A percentile compares a stretch with the other conserved stretches of the same genome.
Conservation (phyloP, 2,329 filamentous ascomycete genomes). For the Claviceps pazoutovae region DNA sequence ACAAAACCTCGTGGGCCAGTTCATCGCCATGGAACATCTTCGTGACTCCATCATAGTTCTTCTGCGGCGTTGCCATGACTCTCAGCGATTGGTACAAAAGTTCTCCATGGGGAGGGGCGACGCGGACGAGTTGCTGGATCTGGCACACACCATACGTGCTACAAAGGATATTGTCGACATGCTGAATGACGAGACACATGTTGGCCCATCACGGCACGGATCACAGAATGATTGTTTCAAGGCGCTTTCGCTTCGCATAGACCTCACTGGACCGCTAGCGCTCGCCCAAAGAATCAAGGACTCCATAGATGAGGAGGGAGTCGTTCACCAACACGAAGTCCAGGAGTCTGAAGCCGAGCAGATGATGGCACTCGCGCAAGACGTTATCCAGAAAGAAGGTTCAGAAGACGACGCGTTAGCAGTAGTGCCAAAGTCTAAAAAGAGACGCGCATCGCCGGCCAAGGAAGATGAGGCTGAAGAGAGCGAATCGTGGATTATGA, state of each 20-base stretch:
- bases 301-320: slow-evolving; percentile 84
- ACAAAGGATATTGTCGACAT: slow-evolving; percentile 51
- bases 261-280: slow-evolving; percentile 49
- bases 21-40: slow-evolving; percentile 52
- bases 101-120: slow-evolving; percentile 89
- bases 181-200: slow-evolving; percentile 19
- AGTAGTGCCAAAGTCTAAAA: slow-evolving; percentile 39
- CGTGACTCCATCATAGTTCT: slow-evolving; percentile 56
- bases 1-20: slow-evolving; percentile 66
- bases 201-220: slow-evolving; percentile 4
- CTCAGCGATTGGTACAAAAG: slow-evolving; percentile 80
- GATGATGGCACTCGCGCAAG: slow-evolving; percentile 59
- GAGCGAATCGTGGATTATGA: slow-evolving; percentile 51
- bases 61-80: slow-evolving; percentile 67
- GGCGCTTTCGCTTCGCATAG: slow-evolving; percentile 41
- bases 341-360: slow-evolving; percentile 59
- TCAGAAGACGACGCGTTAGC: slow-evolving; percentile 39
- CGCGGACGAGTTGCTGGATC: slow-evolving; percentile 72
- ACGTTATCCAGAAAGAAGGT: slow-evolving; percentile 54
- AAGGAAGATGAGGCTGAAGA: slow-evolving; percentile 47
- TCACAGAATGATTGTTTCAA: slow-evolving; percentile 22
- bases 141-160: slow-evolving; percentile 68
- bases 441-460: slow-evolving; percentile 31
- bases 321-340: slow-evolving; percentile 65
- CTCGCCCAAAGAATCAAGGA: slow-evolving; percentile 58